A percentile compares a stretch with the other conserved stretches of the same genome.
phyloP scores from a whole-genome alignment of 306 rosid species.

The Citrullus amarus region DNA sequence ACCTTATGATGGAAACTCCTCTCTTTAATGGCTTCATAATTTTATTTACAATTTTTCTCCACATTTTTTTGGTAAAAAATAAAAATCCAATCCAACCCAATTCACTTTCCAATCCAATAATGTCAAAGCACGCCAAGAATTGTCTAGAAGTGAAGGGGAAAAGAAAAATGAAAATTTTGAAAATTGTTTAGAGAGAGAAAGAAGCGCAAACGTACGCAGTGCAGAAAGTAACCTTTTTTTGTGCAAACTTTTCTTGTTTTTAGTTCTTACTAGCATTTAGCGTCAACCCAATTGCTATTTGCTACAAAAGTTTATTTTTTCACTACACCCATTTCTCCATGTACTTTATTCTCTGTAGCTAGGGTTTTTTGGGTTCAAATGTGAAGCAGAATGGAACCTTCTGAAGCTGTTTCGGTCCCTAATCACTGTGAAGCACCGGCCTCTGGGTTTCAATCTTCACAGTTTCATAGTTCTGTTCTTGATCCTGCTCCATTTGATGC shows the following conservation, averaged over 20 bases:
- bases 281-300: conserved; percentile 1
- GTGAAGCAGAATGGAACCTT: conserved; percentile 76
- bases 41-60: background rate
- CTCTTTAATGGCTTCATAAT: background rate
- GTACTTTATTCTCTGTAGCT: conserved; percentile 15
- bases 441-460: conserved; percentile 10
- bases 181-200: background rate
- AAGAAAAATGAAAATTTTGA: background rate
- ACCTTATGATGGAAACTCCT: background rate
- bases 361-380: conserved; percentile 76
- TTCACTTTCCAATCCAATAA: background rate
- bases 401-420: conserved; percentile 30
- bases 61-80: background rate
- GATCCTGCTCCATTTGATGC: conserved; percentile 33
- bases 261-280: background rate
- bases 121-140: background rate
- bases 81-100: background rate
- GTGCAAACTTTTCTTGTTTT: background rate
- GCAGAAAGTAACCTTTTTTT: conserved; percentile 4
- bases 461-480: conserved; percentile 21
- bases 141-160: background rate
- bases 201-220: background rate
- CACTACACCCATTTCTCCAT: conserved; percentile 1
- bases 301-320: background rate
- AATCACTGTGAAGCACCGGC: conserved; percentile 12